Percentiles rank a stretch among this genome's conserved stretches.
Evolutionary conservation across 176 grass and related monocot species (phyloP).

Genomic region (Triticum dicoccoides): DNA sequence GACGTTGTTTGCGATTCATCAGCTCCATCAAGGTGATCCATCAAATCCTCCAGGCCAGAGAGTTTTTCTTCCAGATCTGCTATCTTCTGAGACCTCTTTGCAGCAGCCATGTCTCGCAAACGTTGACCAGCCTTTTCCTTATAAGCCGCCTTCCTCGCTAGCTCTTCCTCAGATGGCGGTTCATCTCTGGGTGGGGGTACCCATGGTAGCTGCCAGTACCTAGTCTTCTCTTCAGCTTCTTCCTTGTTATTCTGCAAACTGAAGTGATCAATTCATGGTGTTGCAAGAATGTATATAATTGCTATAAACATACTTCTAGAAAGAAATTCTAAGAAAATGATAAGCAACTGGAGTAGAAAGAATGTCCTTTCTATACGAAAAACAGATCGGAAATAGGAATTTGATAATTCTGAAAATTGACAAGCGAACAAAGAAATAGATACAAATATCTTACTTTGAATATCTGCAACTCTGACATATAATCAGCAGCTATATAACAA

Average conservation of each 20-base stretch:
- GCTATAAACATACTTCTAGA: slow-evolving; percentile 12
- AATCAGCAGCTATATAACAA: slow-evolving; percentile 82
- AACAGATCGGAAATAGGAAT: slow-evolving; percentile 15
- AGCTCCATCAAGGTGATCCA: slow-evolving; percentile 72
- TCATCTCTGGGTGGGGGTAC: slow-evolving; percentile 84
- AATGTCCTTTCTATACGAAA: slow-evolving; percentile 9
- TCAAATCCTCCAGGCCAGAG: slow-evolving; percentile 59
- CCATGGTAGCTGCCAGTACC: slow-evolving; percentile 98
- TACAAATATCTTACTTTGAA: slow-evolving; percentile 59
- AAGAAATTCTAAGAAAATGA: slow-evolving; percentile 1
- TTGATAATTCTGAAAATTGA: neutral
- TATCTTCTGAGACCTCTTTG: slow-evolving; percentile 81
- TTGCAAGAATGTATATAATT: slow-evolving; percentile 21
- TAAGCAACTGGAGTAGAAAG: neutral
- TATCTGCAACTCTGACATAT: slow-evolving; percentile 73
- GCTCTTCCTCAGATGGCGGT: slow-evolving; percentile 90
- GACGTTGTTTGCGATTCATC: slow-evolving; percentile 60
- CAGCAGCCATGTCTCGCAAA: slow-evolving; percentile 88
- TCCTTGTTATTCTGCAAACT: slow-evolving; percentile 79
- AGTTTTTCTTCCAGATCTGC: slow-evolving; percentile 64
- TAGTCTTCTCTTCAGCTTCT: slow-evolving; percentile 87
- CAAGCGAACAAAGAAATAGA: slow-evolving; percentile 10
- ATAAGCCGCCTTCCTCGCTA: slow-evolving; percentile 85
- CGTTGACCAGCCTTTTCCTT: slow-evolving; percentile 96
- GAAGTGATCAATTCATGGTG: slow-evolving; percentile 26